Evolutionary conservation across 352 stramenopile species (phyloP), one percentile per base, ranked within the genome.

Genomic region (Phytophthora colocasiae): DNA sequence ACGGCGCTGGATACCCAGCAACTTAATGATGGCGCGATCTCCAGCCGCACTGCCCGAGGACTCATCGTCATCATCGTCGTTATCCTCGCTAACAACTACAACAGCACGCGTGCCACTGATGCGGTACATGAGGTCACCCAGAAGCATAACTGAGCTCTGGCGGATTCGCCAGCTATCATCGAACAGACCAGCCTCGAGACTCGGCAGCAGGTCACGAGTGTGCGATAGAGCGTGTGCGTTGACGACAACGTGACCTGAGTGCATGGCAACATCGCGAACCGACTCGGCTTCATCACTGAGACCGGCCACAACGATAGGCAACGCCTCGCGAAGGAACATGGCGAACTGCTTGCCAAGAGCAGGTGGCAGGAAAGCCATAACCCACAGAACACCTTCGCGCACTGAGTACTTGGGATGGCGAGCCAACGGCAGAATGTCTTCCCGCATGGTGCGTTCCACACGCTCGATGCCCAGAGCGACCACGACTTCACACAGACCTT

Each of bases 121-220:
- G 69, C 98, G 96, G 75, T 98, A 98, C 69, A 99, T 95, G 60
- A 98, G 83, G 61, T 98, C 90, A 49, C 92, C 98, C 32, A 99
- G 84, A 24, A 99, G 75, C 65, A 92, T 95, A 31, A 99, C 93
- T 3, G 96, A 99, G 60, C 96, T 98, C 73, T 99, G 92, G 49
- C 98, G 91, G 62, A 99, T 99, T 57, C 98, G 95, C 94, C 98
- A 99, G 79, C 98, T 98, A 65, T 99, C 94, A 73, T 99, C 96
- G 51, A 97, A 96, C 38, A 99, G 87, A 34, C 97, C 97, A 32
- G 87, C 77, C 68, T 99, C 96, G 6, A 99, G 85, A 67, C 97
- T 94, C 40, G 97, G 98, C 41, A 99, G 70, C 66, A 99, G 96
- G 61, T 99, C 97, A n/a, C 96, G 87, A 36, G 98, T 97, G 77